A percentile compares a stretch with the other conserved stretches of the same genome.
phyloP scores from a whole-genome alignment of 306 rosid genomes.

The Astragalus glycyphyllos region DNA sequence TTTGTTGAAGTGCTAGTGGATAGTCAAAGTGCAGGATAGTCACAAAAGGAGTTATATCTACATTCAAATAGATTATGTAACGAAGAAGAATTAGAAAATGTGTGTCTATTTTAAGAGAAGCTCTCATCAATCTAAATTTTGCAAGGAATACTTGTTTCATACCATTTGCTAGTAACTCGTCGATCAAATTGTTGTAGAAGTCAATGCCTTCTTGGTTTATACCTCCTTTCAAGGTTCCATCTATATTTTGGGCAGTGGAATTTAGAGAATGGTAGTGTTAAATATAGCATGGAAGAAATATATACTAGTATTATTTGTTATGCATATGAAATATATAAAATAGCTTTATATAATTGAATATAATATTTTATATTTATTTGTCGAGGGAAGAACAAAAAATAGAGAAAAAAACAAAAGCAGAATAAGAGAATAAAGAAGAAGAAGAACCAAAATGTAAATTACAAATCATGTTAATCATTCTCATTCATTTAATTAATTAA shows the following conservation, averaged over 20 bases:
- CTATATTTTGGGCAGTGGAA: not conserved
- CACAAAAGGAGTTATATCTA: conserved; percentile 42
- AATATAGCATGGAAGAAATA: too few species aligned
- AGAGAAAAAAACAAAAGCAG: too few species aligned
- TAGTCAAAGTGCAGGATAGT: conserved; percentile 40
- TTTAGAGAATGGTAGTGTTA: too few species aligned
- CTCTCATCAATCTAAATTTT: not conserved
- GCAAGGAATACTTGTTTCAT: not conserved
- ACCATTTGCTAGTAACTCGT: conserved; percentile 45
- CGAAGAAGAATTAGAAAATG: not conserved
- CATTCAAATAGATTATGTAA: not conserved
- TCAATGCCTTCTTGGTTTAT: conserved; percentile 45
- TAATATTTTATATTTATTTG: too few species aligned
- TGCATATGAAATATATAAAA: too few species aligned
- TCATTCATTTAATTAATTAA: too few species aligned
- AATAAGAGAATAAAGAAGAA: too few species aligned
- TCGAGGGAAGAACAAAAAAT: too few species aligned
- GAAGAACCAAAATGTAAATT: too few species aligned
- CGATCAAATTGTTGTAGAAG: conserved; percentile 46
- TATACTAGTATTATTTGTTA: too few species aligned
- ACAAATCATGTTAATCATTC: too few species aligned
- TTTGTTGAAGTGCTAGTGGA: conserved; percentile 25
- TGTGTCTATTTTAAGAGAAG: not conserved
- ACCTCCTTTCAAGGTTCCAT: conserved; percentile 48
- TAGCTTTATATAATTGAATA: too few species aligned